Evolutionary conservation across 306 rosid genomes (phyloP).

Genomic region (Fragaria nilgerrensis): DNA sequence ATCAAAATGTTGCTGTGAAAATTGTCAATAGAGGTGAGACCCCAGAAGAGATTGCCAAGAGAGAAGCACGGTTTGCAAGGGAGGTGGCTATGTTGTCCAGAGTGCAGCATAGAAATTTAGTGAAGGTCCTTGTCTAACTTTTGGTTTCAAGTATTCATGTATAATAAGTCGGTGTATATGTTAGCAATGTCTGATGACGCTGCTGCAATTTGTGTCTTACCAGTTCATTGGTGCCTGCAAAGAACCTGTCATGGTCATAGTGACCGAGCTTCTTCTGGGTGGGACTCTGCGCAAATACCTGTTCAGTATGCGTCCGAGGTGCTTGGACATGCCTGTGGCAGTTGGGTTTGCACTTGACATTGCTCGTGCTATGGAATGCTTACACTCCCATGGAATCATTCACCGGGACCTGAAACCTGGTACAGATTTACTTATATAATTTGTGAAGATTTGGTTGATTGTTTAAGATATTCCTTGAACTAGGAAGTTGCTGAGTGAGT

Average conservation of each 20-base stretch:
- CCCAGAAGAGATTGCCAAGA: conserved; percentile 48
- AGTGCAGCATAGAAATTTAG: conserved; percentile 92
- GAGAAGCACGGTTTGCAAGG: conserved; percentile 74
- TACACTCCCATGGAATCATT: conserved; percentile 93
- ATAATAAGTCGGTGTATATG: background rate
- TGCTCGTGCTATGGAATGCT: conserved; percentile 84
- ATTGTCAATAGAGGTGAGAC: conserved; percentile 45
- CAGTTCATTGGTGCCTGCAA: conserved; percentile 98
- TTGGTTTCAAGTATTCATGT: background rate
- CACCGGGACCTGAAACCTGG: conserved; percentile 98
- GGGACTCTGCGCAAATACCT: conserved; percentile 86
- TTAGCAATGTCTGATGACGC: conserved; percentile 28
- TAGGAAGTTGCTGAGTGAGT: background rate
- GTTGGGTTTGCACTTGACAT: conserved; percentile 85
- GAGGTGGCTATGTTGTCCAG: conserved; percentile 85
- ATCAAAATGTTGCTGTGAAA: conserved; percentile 54
- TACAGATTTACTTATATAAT: conserved; percentile 23
- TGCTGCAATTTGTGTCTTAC: conserved; percentile 28
- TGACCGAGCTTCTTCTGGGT: conserved; percentile 84
- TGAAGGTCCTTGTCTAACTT: conserved; percentile 51
- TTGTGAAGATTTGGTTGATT: conserved; percentile 1
- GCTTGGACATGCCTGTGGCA: conserved; percentile 64
- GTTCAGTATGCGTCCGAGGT: conserved; percentile 66
- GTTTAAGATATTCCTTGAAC: conserved; percentile 6
- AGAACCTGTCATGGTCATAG: conserved; percentile 94